Base-by-base conservation (phyloP, 306 rosid genomes). In the Vicia sativa region DNA sequence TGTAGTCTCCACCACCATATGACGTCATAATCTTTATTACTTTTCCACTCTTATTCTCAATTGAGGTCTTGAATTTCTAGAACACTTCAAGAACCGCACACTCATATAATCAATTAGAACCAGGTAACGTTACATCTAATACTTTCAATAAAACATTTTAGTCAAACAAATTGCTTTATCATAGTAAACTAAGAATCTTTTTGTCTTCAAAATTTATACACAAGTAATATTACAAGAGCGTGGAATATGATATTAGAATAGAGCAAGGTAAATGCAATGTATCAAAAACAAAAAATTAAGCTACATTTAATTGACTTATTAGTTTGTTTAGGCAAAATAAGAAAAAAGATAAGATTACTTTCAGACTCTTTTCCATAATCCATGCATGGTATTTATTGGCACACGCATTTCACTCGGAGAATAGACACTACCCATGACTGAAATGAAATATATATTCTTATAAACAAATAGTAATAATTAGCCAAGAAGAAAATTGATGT, bases 351-450 rank as follows among this genome's bases (percentile, higher is more conserved):
- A 14, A 4, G 10, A 25, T 50, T 26, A 28, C 38, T 55, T 55
- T 55, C 19, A 55, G 39, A 55, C 39, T 55, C 38, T 34, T 34
- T 34, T 34, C 38, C 38, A 34, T 1, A 8, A 55, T 55, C 21
- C 11, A 55, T 28, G 62, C 58, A 52, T 50, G 13, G 28, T 59
- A 44, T 11, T 35, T 35, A 59, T 59, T 59, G 2, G 3, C 4
- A 62, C 50, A 62, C 67, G 67, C 35, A 19, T 62, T 62, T 21
- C 11, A 60, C 65, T 37, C 46, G 65, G 65, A 60, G 45, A 59
- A 10, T n/a, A 59, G 28, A 9, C 9, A 57, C 13, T 57, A 9
- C 9, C n/a, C 7, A 10, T 2, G 31, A 11, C 16, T 61, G 66
- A 61, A 61, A 38, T 61, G 14, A 9, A 35, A 37, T 34, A 59